Evolutionary conservation across 1,139 yeast species (phyloP), one percentile per base, ranked within the genome.

Genomic region (Scheffersomyces quercinus): DNA sequence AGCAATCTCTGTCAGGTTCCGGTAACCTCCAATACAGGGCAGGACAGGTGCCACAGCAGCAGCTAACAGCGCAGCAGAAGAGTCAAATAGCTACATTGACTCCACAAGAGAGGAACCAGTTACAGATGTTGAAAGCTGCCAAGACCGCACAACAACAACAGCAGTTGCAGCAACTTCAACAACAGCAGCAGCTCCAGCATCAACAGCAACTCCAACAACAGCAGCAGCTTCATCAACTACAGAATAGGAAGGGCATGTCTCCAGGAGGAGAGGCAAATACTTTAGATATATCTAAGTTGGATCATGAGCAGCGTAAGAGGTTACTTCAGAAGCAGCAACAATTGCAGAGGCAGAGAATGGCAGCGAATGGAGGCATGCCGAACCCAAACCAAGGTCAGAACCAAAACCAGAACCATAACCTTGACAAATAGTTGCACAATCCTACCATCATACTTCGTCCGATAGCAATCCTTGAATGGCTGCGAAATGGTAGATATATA

Each of bases 71-170:
- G 14, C 57, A 51, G 20, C 60, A 59, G 38, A 65, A 57, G 38
- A 58, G 60, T 7, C 70, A 63, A 46, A 49, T 64, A 11, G 68
- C 70, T 4, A 59, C 65, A 2, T 55, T 69, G 36, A 65, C 72
- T 1, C 70, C 73, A 2, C 73, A 69, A 45, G 74, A 68, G 46
- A 52, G 72, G 37, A 65, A 58, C 39, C 74, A 69, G 50, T 50
- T 69, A 14, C 73, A 67, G 42, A 67, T 67, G 70, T 50, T 68
- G 38, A 69, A 68, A 46, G 69, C 70, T 5, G 64, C 65, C 5
- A 64, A 66, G 47, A 58, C 56, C 39, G 60, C 66, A n/a, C 70
- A 66, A 42, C 70, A 63, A 38, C 67, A 62, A 41, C 61, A 53
- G 12, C 58, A 52, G 15, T 56, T 54, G 11, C 63, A 53, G 32